Evolutionary conservation across 1,284 basidiomycete species (phyloP), one percentile per base, ranked within the genome.

Genomic region (Puccinia novopanici): DNA sequence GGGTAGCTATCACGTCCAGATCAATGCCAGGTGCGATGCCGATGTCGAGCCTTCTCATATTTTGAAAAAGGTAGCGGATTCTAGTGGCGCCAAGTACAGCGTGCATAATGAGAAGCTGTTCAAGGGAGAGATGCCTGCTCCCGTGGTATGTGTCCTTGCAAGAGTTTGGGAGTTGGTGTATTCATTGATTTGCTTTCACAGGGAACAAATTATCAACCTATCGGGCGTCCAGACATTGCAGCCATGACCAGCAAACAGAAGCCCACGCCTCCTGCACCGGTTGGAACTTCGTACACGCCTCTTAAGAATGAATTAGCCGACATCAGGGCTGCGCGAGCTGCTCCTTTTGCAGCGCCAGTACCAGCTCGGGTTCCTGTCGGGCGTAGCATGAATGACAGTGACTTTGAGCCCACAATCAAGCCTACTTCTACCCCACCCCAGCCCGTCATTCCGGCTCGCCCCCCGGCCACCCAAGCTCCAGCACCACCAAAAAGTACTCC

Each of bases 71-170:
- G 91, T 99, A 34, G 92, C 92, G 86, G 92, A 93, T 54, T 92
- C 94, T 17, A 94, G 93, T 6, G 96, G 96, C n/a, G 91, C 94
- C 0, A 95, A 91, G 85, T 99, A 98, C 86, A 91, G 91, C 13
- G 88, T 89, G 6, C 92, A 93, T 83, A 83, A 84, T 55, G 83
- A 84, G 81, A 82, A 83, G 17, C 82, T 83, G 0, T 85, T 59
- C 50, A 83, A 79, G 82, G 84, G 52, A 83, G 85, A 61, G 79
- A 84, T 61, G 80, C 85, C 76, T 78, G 85, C 65, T 5, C 84
- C 82, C 68, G 83, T 81, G 59, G 83, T 63, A 91, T 91, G 76
- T 91, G 92, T 83, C 91, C 0, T 89, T 90, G 82, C 88, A 84
- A 88, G 87, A 76, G 91, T 91, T 83, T 90, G 91, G 22, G 90